phyloP scores from a whole-genome alignment of 2,329 filamentous ascomycete species.

The Cordyceps sp. region DNA sequence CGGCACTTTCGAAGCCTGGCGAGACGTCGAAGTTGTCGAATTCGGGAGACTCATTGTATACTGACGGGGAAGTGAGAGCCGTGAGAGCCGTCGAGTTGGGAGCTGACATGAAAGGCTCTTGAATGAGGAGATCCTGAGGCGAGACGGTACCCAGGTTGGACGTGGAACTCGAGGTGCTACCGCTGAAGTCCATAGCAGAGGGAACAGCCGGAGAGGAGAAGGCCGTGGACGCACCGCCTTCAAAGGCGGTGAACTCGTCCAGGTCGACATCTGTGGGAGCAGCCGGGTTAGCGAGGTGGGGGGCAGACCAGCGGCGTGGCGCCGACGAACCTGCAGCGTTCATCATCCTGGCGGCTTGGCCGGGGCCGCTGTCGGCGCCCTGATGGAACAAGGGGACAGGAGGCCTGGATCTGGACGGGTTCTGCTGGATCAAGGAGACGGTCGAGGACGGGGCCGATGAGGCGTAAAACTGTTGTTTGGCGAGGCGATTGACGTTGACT shows the following conservation, averaged over 20 bases:
- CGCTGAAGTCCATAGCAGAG: slow-evolving; percentile 32
- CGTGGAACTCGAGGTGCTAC: slow-evolving; percentile 29
- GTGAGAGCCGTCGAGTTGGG: slow-evolving; percentile 73
- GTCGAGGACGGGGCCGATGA: slow-evolving; percentile 47
- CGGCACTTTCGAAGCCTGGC: slow-evolving; percentile 51
- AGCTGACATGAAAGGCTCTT: slow-evolving; percentile 53
- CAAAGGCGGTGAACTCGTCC: slow-evolving; percentile 41
- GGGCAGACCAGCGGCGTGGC: background rate
- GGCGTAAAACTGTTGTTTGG: slow-evolving; percentile 46
- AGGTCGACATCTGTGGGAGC: slow-evolving; percentile 35
- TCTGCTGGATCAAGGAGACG: slow-evolving; percentile 29
- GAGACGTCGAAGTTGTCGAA: slow-evolving; percentile 64
- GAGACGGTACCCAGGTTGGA: slow-evolving; percentile 58
- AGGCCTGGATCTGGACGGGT: slow-evolving; percentile 31
- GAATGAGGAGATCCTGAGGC: slow-evolving; percentile 62
- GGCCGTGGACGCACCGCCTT: slow-evolving; percentile 30
- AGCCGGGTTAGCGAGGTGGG: slow-evolving; percentile 13
- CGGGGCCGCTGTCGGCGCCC: slow-evolving; percentile 31
- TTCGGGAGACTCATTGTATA: slow-evolving; percentile 60
- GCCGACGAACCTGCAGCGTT: slow-evolving; percentile 22
- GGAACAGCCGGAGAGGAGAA: slow-evolving; percentile 37
- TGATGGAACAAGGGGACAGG: slow-evolving; percentile 58
- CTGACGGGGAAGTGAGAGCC: slow-evolving; percentile 70
- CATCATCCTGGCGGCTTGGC: slow-evolving; percentile 27
- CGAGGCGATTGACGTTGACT: slow-evolving; percentile 41